Percentiles rank a stretch among this genome's conserved stretches.
These are phyloP conservation scores for Starmerella potacharoeniae DNA, from an alignment of 805 yeast genomes.

Conservation along the genomic window DNA sequence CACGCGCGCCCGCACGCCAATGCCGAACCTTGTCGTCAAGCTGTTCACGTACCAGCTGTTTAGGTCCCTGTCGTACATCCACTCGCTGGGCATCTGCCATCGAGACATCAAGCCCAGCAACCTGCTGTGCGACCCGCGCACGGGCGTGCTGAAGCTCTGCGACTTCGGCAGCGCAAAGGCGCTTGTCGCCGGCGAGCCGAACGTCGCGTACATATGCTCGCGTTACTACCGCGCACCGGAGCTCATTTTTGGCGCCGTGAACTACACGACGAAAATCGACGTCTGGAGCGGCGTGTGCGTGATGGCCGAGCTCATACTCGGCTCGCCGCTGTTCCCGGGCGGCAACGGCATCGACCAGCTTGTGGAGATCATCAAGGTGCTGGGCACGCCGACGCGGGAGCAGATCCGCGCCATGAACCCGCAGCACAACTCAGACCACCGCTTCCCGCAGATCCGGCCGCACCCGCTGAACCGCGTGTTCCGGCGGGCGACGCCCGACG, in stretches of 20 bases:
- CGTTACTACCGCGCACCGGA: conserved; percentile 97
- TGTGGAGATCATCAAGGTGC: conserved; percentile 88
- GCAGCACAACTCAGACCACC: conserved; percentile 83
- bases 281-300: conserved; percentile 98
- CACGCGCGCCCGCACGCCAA: conserved; percentile 41
- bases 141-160: conserved; percentile 80
- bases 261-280: conserved; percentile 92
- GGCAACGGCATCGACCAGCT: conserved; percentile 95
- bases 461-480: conserved; percentile 53
- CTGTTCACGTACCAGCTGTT: conserved; percentile 75
- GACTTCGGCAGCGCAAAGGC: conserved; percentile 95
- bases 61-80: conserved; percentile 67
- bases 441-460: conserved; percentile 57
- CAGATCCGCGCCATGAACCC: conserved; percentile 93
- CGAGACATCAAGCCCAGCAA: conserved; percentile 89
- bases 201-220: conserved; percentile 92
- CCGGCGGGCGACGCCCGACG: conserved; percentile 70
- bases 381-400: conserved; percentile 90
- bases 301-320: conserved; percentile 89
- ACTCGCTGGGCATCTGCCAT: conserved; percentile 55
- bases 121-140: conserved; percentile 70
- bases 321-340: conserved; percentile 96
- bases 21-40: conserved; percentile 87
- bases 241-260: conserved; percentile 90
- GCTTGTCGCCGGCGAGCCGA: conserved; percentile 80